Percentiles rank a stretch among this genome's conserved stretches.
phyloP scores from a whole-genome alignment of 495 filamentous ascomycete species.

The Podospora fimiseda region DNA sequence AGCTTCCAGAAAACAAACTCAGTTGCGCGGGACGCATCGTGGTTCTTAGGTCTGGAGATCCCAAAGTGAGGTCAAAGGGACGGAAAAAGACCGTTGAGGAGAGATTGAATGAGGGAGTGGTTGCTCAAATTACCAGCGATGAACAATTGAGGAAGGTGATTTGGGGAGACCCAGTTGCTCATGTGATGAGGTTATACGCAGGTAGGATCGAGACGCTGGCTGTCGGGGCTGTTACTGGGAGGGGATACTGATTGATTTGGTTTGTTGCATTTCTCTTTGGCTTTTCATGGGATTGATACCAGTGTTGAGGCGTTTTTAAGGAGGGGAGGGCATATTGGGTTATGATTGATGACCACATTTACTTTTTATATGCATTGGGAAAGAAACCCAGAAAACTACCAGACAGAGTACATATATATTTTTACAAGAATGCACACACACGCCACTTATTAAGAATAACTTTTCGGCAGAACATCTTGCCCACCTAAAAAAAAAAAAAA shows the following conservation, averaged over 20 bases:
- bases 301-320: background rate
- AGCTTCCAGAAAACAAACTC: conserved; percentile 53
- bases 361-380: too few relatives aligned
- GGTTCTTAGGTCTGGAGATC: conserved; percentile 46
- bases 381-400: too few relatives aligned
- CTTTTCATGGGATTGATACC: background rate
- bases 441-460: too few relatives aligned
- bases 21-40: conserved; percentile 64
- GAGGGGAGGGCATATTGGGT: background rate
- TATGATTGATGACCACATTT: background rate
- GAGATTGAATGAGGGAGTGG: conserved; percentile 43
- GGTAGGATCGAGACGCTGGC: conserved; percentile 61
- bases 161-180: conserved; percentile 74
- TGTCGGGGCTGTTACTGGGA: conserved; percentile 58
- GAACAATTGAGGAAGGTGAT: conserved; percentile 57
- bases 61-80: conserved; percentile 25
- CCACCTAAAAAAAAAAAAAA: background rate
- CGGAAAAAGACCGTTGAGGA: conserved; percentile 37
- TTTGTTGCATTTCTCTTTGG: background rate
- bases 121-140: conserved; percentile 59
- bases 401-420: too few relatives aligned
- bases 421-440: too few relatives aligned
- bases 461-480: too few relatives aligned
- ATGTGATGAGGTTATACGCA: conserved; percentile 71
- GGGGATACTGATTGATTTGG: conserved; percentile 20